phyloP scores from a whole-genome alignment of 768 basidiomycete species.

The Mycena galopus region DNA sequence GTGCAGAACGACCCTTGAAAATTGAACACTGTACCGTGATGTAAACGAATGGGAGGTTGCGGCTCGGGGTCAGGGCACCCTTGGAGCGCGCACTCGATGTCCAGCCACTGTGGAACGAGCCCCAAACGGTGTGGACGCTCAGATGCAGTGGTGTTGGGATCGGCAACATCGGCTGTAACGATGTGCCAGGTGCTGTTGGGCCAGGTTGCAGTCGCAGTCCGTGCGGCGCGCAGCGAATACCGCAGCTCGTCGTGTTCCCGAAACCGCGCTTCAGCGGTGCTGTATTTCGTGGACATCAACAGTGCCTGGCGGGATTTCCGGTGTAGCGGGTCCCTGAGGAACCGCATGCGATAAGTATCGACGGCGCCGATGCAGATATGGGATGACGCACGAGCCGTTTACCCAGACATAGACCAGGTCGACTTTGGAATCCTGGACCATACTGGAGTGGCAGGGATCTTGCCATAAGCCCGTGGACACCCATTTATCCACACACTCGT shows the following conservation, averaged over 20 bases:
- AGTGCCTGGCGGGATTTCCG: constrained; percentile 26
- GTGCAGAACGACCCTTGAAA: constrained; percentile 35
- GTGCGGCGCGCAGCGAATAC: constrained; percentile 51
- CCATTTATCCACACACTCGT: constrained; percentile 35
- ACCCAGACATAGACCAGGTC: constrained; percentile 39
- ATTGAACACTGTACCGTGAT: constrained; percentile 48
- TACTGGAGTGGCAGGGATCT: constrained; percentile 28
- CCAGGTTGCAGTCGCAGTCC: constrained; percentile 44
- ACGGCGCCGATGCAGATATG: neutral
- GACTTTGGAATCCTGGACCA: constrained; percentile 32
- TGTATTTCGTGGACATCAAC: constrained; percentile 6
- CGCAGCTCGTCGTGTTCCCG: constrained; percentile 55
- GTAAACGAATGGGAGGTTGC: constrained; percentile 41
- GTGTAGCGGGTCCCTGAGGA: constrained; percentile 31
- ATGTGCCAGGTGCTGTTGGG: constrained; percentile 47
- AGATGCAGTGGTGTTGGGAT: neutral
- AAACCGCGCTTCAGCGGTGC: constrained; percentile 34
- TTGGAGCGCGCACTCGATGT: constrained; percentile 36
- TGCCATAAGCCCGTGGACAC: constrained; percentile 31
- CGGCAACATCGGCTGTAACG: constrained; percentile 49
- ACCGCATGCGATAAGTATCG: too few species aligned
- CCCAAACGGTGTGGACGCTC: constrained; percentile 43
- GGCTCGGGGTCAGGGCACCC: constrained; percentile 39
- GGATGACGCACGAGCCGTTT: constrained; percentile 37
- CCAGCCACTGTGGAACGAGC: constrained; percentile 57